Percentiles rank a stretch among this genome's conserved stretches.
Conservation (phyloP, 2,329 filamentous ascomycete genomes). For the Colletotrichum abscissum region DNA sequence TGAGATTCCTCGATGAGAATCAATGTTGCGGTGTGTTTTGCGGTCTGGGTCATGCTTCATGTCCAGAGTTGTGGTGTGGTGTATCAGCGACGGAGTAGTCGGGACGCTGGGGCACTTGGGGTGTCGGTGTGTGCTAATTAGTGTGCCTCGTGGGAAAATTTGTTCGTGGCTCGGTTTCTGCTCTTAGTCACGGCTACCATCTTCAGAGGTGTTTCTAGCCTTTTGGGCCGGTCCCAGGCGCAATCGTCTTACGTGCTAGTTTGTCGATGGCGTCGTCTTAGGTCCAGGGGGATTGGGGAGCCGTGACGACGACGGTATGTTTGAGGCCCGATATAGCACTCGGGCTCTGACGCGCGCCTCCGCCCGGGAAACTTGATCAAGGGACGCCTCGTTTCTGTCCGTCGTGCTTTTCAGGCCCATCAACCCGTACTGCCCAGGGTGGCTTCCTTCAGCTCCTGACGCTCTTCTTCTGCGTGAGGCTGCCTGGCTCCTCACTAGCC, state of each 20-base stretch:
- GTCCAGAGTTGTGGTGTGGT: not conserved
- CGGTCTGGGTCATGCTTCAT: not conserved
- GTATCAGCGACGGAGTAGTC: not conserved
- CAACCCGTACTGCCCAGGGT: not conserved
- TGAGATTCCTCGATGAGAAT: constrained; percentile 1
- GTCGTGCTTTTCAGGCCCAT: not conserved
- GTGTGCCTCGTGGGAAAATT: not conserved
- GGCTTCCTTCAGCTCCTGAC: not conserved
- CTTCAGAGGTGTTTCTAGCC: not conserved
- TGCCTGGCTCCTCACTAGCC: not conserved
- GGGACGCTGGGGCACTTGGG: not conserved
- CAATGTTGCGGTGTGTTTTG: not conserved
- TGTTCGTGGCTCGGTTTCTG: not conserved
- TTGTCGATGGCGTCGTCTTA: not conserved
- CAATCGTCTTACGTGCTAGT: not conserved
- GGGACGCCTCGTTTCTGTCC: not conserved
- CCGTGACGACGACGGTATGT: not conserved
- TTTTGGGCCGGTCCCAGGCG: not conserved
- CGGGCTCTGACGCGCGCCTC: not conserved
- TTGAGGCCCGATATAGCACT: constrained; percentile 8
- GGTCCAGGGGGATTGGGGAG: not conserved
- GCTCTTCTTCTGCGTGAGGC: no score
- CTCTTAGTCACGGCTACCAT: not conserved
- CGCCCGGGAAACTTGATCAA: not conserved
- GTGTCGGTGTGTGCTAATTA: not conserved